Evolutionary conservation across 805 yeast species (phyloP), one percentile per base, ranked within the genome.

Genomic region (Ogataea sp.): DNA sequence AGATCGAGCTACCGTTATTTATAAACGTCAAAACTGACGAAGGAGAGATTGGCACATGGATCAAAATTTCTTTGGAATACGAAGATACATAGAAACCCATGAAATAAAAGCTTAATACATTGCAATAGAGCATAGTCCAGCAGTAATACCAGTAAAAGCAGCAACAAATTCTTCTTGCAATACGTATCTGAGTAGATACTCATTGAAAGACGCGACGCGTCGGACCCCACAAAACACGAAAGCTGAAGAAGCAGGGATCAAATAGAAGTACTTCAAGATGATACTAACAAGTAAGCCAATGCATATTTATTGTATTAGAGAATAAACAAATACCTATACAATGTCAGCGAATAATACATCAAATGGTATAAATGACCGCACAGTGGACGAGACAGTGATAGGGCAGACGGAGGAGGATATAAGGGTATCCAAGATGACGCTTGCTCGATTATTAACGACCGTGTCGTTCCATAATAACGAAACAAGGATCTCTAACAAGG

Each of bases 401-500:
- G 21, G 20, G n/a, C 13, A 33, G 4, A 13, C 20, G 7, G 20
- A 33, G n/a, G 37, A 27, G 14, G 21, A 28, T 16, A 20, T 20
- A 18, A 32, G 42, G 8, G 43, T 53, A 14, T 56, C 51, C 27
- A 40, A 51, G 1, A 48, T 54, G 14, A 68, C 80, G 0, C 59
- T 76, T 3, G 77, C 80, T 0, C 49, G 80, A 11, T 52, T 76
- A 6, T 71, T 77, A 45, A 71, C 72, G 33, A 73, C 71, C 4
- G 65, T 68, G 3, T 64, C 77, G 3, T 77, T 76, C 51, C 59
- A 67, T 32, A 54, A 56, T 1, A 59, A 66, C 23, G 41, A 46
- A 21, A 73, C 80, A 0, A 58, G 70, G 17, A 70, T 77, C 32
- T 63, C 78, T 1, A 58, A 65, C 24, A 68, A 67, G 24, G 64